A percentile compares a stretch with the other conserved stretches of the same genome.
Conservation (phyloP, 2,329 filamentous ascomycete genomes). For the Aspergillus versicolor region DNA sequence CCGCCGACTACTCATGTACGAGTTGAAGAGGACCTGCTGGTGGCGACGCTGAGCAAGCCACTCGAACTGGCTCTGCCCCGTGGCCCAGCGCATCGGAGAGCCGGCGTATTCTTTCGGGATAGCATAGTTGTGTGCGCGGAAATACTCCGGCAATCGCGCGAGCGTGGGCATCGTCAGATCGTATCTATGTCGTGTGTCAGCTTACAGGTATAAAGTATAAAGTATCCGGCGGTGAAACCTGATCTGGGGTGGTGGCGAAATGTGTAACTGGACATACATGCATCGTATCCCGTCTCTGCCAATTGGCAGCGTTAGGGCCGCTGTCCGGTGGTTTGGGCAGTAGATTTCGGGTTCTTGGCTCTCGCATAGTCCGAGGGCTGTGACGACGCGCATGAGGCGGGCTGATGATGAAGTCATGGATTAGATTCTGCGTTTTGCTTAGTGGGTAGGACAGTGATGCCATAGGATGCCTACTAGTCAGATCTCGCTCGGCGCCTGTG, state of each 20-base stretch:
- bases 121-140: constrained; percentile 25
- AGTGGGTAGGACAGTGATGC: too few species aligned
- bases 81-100: constrained; percentile 33
- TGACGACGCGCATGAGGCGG: constrained; percentile 32
- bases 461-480: constrained; percentile 27
- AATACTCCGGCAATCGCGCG: constrained; percentile 31
- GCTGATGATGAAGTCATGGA: constrained; percentile 14
- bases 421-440: too few species aligned
- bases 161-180: constrained; percentile 34
- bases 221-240: neutral
- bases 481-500: constrained; percentile 28
- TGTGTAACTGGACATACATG: constrained; percentile 22
- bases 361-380: constrained; percentile 27
- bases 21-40: constrained; percentile 32
- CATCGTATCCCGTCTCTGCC: constrained; percentile 30
- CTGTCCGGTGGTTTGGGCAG: constrained; percentile 27
- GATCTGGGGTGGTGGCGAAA: constrained; percentile 6
- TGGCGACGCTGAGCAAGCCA: constrained; percentile 28
- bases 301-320: constrained; percentile 26
- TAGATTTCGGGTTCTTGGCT: constrained; percentile 24
- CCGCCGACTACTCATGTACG: constrained; percentile 34
- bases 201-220: neutral
- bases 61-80: constrained; percentile 35
- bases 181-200: constrained; percentile 8
- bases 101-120: constrained; percentile 29